Percentiles rank a stretch among this genome's conserved stretches.
Conservation (phyloP, 1,284 basidiomycete genomes). For the Cutaneotrichosporon mucoides region DNA sequence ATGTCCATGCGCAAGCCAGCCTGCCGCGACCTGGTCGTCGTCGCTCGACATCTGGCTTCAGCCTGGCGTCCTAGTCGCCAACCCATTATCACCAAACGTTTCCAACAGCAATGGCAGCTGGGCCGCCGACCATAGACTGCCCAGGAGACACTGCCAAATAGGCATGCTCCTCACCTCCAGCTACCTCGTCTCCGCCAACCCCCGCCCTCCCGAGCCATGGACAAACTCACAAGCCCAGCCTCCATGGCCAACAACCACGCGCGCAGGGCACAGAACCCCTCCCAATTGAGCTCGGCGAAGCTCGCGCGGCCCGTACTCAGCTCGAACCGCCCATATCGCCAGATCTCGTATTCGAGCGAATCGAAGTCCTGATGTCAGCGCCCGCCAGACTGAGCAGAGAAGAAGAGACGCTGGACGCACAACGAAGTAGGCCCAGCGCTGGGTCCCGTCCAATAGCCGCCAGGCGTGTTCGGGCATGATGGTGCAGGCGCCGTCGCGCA, state of each 20-base stretch:
- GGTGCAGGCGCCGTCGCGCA: slow-evolving; percentile 1
- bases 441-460: slow-evolving; percentile 5
- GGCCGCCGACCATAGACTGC: background rate
- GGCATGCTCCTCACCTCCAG: too few relatives aligned
- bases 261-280: slow-evolving; percentile 10
- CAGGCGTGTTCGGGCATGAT: slow-evolving; percentile 9
- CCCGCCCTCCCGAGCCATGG: too few relatives aligned
- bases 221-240: background rate
- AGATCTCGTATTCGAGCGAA: slow-evolving; percentile 13
- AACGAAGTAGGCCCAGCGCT: slow-evolving; percentile 15
- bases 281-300: slow-evolving; percentile 12
- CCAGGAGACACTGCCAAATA: background rate
- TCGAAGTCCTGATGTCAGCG: slow-evolving; percentile 14
- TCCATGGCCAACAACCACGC: slow-evolving; percentile 8
- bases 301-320: slow-evolving; percentile 10
- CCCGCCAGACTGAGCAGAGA: too few relatives aligned
- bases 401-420: too few relatives aligned
- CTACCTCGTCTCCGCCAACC: too few relatives aligned
- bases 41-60: background rate
- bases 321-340: slow-evolving; percentile 8
- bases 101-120: too few relatives aligned
- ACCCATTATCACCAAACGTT: too few relatives aligned
- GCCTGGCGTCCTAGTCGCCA: background rate
- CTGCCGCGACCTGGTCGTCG: background rate
- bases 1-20: background rate